phyloP scores from a whole-genome alignment of 495 filamentous ascomycete species.

The Massariosphaeria phaeospora region DNA sequence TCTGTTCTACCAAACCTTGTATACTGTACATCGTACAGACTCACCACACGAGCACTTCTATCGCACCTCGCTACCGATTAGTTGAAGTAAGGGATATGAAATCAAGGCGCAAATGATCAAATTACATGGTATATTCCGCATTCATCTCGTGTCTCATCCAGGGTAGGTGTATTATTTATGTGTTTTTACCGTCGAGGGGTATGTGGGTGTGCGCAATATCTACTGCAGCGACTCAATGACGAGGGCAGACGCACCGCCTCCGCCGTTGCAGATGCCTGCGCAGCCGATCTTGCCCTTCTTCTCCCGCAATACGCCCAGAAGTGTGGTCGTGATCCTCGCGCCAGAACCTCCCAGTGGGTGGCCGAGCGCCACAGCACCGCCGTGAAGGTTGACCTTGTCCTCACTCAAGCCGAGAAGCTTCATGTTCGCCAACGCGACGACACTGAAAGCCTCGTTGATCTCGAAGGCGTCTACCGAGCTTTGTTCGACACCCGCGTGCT shows the following conservation, averaged over 20 bases:
- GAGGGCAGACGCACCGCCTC: constrained; percentile 86
- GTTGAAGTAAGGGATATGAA: too few relatives aligned
- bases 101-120: too few relatives aligned
- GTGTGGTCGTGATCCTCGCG: constrained; percentile 85
- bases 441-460: constrained; percentile 98
- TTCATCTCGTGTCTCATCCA: too few relatives aligned
- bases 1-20: too few relatives aligned
- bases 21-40: too few relatives aligned
- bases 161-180: too few relatives aligned
- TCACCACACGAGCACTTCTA: too few relatives aligned
- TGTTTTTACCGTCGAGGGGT: too few relatives aligned
- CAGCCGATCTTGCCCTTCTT: constrained; percentile 89
- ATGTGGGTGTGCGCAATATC: background rate
- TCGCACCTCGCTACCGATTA: too few relatives aligned
- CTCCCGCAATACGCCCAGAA: constrained; percentile 81
- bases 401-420: constrained; percentile 74
- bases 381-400: constrained; percentile 91
- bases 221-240: constrained; percentile 62
- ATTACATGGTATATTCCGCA: too few relatives aligned
- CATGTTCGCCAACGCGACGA: constrained; percentile 92
- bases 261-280: constrained; percentile 96
- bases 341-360: constrained; percentile 92
- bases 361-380: constrained; percentile 91
- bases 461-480: constrained; percentile 85
- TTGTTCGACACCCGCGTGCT: constrained; percentile 75